phyloP scores from a whole-genome alignment of 306 rosid genomes.

The Neltuma alba region DNA sequence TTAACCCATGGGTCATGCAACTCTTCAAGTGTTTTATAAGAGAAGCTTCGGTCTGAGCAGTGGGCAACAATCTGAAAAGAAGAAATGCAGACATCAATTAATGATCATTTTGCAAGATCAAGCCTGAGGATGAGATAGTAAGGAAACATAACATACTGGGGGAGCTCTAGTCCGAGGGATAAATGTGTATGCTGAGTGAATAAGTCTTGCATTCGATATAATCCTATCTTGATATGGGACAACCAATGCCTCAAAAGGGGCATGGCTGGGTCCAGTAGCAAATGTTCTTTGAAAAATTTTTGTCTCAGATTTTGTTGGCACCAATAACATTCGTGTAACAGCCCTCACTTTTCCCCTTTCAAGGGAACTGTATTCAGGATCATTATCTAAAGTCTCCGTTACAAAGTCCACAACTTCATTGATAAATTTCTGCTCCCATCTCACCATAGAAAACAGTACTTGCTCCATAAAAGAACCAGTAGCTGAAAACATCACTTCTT shows the following conservation, averaged over 20 bases:
- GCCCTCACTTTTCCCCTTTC: slow-evolving; percentile 75
- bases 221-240: slow-evolving; percentile 75
- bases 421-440: slow-evolving; percentile 64
- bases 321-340: slow-evolving; percentile 80
- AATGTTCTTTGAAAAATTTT: slow-evolving; percentile 53
- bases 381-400: slow-evolving; percentile 54
- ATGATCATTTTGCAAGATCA: slow-evolving; percentile 12
- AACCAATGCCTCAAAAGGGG: slow-evolving; percentile 86
- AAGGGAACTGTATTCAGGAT: slow-evolving; percentile 57
- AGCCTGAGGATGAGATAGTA: slow-evolving; percentile 20
- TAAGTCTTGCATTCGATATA: slow-evolving; percentile 73
- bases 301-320: slow-evolving; percentile 68
- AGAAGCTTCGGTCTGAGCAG: slow-evolving; percentile 84
- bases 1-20: slow-evolving; percentile 89
- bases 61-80: slow-evolving; percentile 68
- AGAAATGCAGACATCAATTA: slow-evolving; percentile 15
- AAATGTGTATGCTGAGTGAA: slow-evolving; percentile 84
- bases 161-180: slow-evolving; percentile 93
- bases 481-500: slow-evolving; percentile 83
- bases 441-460: slow-evolving; percentile 72
- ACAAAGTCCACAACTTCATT: slow-evolving; percentile 63
- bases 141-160: slow-evolving; percentile 65
- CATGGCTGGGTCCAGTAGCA: slow-evolving; percentile 64
- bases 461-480: slow-evolving; percentile 77
- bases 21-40: slow-evolving; percentile 81